Evolutionary conservation across 2,329 filamentous ascomycete species (phyloP).

Genomic region (Rhynchosporium graminicola): DNA sequence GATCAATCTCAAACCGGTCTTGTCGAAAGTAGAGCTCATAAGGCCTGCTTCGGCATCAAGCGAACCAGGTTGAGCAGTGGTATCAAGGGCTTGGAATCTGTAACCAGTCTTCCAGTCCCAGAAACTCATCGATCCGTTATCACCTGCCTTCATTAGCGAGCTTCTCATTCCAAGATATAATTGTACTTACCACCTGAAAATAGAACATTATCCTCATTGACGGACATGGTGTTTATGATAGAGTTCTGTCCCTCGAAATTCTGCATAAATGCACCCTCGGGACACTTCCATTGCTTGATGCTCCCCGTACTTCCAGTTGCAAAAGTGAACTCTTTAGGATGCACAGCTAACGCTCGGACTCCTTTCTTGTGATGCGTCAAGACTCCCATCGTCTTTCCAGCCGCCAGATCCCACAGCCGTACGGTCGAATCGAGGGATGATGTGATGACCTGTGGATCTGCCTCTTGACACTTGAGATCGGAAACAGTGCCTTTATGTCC

Average conservation of each 20-base stretch:
- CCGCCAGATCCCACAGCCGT: slow-evolving; percentile 91
- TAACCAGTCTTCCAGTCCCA: slow-evolving; percentile 99
- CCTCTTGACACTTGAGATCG: slow-evolving; percentile 89
- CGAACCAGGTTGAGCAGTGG: slow-evolving; percentile 89
- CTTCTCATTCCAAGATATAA: no score
- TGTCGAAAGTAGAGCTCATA: slow-evolving; percentile 92
- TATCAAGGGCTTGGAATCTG: slow-evolving; percentile 86
- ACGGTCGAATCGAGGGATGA: slow-evolving; percentile 92
- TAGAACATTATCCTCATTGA: slow-evolving; percentile 92
- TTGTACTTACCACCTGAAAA: slow-evolving; percentile 71
- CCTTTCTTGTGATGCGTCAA: slow-evolving; percentile 99
- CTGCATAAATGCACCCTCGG: slow-evolving; percentile 97
- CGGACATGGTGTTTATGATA: slow-evolving; percentile 91
- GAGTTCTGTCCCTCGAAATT: slow-evolving; percentile 97
- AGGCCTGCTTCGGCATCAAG: slow-evolving; percentile 92
- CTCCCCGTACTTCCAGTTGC: slow-evolving; percentile 87
- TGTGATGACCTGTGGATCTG: slow-evolving; percentile 92
- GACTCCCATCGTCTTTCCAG: slow-evolving; percentile 93
- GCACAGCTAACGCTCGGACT: slow-evolving; percentile 78
- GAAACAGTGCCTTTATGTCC: slow-evolving; percentile 92
- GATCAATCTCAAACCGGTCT: slow-evolving; percentile 84
- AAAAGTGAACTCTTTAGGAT: slow-evolving; percentile 95
- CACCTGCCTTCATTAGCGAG: slow-evolving; percentile 45
- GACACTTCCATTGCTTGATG: slow-evolving; percentile 99
- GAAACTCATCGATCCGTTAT: slow-evolving; percentile 95